Conservation (phyloP, 768 basidiomycete genomes). For the Lactarius pseudohatsudake region DNA sequence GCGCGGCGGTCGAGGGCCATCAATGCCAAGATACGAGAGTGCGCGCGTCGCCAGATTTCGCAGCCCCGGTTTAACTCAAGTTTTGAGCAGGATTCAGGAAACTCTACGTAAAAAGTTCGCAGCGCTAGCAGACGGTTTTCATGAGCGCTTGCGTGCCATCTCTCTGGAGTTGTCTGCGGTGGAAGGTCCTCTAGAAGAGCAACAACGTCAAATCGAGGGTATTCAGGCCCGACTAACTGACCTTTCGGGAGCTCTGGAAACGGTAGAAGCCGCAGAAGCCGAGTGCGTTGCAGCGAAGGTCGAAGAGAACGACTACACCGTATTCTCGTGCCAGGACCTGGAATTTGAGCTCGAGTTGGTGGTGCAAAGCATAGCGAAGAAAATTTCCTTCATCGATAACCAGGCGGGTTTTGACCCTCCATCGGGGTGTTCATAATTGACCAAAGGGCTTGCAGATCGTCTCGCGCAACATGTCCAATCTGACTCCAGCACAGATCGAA, state of each 20-base stretch:
- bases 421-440: background rate
- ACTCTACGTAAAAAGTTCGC: conserved; percentile 75
- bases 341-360: conserved; percentile 87
- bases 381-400: conserved; percentile 95
- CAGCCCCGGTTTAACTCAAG: background rate
- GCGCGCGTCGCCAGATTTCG: conserved; percentile 35
- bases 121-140: conserved; percentile 72
- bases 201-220: conserved; percentile 64
- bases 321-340: conserved; percentile 85
- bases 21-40: conserved; percentile 89
- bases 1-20: conserved; percentile 75
- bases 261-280: conserved; percentile 62
- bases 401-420: conserved; percentile 53
- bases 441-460: conserved; percentile 63
- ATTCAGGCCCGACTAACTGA: conserved; percentile 69
- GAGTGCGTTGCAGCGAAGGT: conserved; percentile 87
- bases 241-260: conserved; percentile 54
- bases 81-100: conserved; percentile 70
- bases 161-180: conserved; percentile 73
- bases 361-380: conserved; percentile 77
- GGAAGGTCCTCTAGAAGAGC: conserved; percentile 78
- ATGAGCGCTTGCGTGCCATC: conserved; percentile 60
- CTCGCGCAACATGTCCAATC: conserved; percentile 88
- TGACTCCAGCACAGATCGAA: conserved; percentile 93
- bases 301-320: conserved; percentile 95